These are phyloP conservation scores for Rhododendron simsii DNA, from an alignment of 148 eudicot genomes.

Conservation along the genomic window DNA sequence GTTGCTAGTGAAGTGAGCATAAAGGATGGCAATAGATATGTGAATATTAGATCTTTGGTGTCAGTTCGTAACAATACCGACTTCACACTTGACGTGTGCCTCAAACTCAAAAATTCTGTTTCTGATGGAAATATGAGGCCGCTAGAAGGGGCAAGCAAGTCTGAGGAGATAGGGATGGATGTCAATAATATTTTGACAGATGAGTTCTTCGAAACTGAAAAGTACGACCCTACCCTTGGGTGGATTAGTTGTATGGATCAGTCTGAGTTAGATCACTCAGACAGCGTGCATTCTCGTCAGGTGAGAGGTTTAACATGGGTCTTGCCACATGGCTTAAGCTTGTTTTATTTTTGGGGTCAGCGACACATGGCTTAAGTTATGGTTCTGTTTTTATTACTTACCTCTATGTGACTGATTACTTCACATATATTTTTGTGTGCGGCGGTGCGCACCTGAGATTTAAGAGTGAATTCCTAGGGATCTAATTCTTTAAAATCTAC, in stretches of 20 bases:
- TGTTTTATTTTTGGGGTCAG: no score
- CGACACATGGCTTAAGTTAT: not conserved
- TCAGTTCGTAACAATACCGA: conserved; percentile 77
- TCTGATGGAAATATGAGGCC: conserved; percentile 27
- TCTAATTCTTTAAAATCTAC: not conserved
- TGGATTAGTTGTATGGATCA: conserved; percentile 47
- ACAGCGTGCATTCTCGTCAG: conserved; percentile 29
- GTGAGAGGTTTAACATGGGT: conserved; percentile 26
- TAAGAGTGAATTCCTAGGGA: not conserved
- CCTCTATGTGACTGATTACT: not conserved
- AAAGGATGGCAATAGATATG: conserved; percentile 79
- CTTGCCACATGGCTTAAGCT: not conserved
- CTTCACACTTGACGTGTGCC: conserved; percentile 67
- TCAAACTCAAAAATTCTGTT: conserved; percentile 41
- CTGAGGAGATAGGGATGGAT: conserved; percentile 27
- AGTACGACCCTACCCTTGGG: conserved; percentile 40
- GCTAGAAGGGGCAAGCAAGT: conserved; percentile 22
- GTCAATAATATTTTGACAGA: conserved; percentile 43
- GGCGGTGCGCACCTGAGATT: not conserved
- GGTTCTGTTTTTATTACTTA: not conserved
- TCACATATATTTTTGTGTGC: not conserved
- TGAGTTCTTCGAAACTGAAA: conserved; percentile 72
- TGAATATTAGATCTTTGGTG: conserved; percentile 82
- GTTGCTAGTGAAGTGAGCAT: conserved; percentile 94
- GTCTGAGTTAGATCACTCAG: conserved; percentile 23